Evolutionary conservation across 73 alveolate genomes (phyloP).

Genomic region (Urostyla sp.): DNA sequence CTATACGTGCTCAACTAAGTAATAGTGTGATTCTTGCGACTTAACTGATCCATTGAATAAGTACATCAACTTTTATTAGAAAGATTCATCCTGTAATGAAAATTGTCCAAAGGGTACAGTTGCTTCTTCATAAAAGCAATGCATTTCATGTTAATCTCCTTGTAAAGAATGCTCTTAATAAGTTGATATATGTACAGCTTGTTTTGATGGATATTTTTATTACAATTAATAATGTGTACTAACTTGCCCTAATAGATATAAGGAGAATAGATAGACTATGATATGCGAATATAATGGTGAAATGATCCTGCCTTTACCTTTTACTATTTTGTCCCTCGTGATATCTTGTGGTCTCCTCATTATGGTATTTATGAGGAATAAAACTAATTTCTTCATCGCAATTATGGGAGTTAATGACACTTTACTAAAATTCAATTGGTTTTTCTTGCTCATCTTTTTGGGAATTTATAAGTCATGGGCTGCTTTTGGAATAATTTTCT

Average conservation of each 20-base stretch:
- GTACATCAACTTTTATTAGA: slow-evolving; percentile 19
- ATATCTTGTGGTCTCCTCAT: slow-evolving; percentile 9
- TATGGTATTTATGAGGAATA: slow-evolving; percentile 29
- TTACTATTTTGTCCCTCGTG: slow-evolving; percentile 22
- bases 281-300: slow-evolving; percentile 31
- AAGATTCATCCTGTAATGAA: not conserved
- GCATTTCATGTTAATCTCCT: slow-evolving; percentile 13
- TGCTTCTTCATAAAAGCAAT: slow-evolving; percentile 3
- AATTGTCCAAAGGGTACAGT: slow-evolving; percentile 30
- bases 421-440: slow-evolving; percentile 24
- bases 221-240: slow-evolving; percentile 1
- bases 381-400: slow-evolving; percentile 18
- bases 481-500: not conserved
- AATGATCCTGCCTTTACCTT: slow-evolving; percentile 41
- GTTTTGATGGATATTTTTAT: slow-evolving; percentile 3
- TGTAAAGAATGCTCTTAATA: slow-evolving; percentile 15
- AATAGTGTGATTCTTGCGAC: slow-evolving; percentile 14
- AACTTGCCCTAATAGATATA: slow-evolving; percentile 16
- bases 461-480: not conserved
- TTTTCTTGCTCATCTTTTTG: slow-evolving; percentile 19
- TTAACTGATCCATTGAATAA: not conserved
- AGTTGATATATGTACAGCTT: slow-evolving; percentile 19
- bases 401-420: slow-evolving; percentile 21
- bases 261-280: slow-evolving; percentile 7
- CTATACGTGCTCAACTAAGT: slow-evolving; percentile 19